Percentiles rank a stretch among this genome's conserved stretches.
These are phyloP conservation scores for Fraxinus nigra DNA, from an alignment of 305 asterid species.

Conservation along the genomic window DNA sequence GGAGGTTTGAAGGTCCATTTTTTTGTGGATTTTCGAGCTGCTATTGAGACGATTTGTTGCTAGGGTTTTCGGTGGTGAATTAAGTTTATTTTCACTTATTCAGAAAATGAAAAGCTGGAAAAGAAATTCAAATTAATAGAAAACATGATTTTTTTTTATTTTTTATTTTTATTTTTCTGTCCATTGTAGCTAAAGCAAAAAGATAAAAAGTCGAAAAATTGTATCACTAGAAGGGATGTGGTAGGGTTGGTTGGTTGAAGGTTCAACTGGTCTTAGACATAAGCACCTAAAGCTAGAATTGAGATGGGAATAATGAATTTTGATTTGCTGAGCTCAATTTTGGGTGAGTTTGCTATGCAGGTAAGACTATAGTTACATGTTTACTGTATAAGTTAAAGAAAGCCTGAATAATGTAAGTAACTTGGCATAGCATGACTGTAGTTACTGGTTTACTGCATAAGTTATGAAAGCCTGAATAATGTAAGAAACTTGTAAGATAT, in stretches of 20 bases:
- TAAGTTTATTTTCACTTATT: neutral
- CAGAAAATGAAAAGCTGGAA: neutral
- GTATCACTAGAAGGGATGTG: neutral
- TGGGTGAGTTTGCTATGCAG: neutral
- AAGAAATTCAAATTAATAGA: neutral
- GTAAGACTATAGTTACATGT: neutral
- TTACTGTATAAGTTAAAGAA: neutral
- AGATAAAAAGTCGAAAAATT: neutral
- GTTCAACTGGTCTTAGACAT: neutral
- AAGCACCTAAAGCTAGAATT: neutral
- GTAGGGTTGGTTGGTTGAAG: neutral
- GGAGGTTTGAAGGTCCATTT: neutral
- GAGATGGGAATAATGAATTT: neutral
- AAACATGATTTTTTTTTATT: no score
- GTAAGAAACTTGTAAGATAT: neutral
- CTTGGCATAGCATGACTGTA: neutral
- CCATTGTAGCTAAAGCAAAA: no score
- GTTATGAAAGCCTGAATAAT: neutral
- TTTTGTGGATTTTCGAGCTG: neutral
- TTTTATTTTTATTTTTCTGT: no score
- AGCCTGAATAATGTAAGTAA: neutral
- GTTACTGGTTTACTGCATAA: neutral
- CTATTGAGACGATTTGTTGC: neutral
- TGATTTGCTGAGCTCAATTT: conserved; percentile 3
- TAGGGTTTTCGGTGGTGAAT: neutral